phyloP scores from a whole-genome alignment of 495 filamentous ascomycete genomes.

The Astrothelium macrocarpum region DNA sequence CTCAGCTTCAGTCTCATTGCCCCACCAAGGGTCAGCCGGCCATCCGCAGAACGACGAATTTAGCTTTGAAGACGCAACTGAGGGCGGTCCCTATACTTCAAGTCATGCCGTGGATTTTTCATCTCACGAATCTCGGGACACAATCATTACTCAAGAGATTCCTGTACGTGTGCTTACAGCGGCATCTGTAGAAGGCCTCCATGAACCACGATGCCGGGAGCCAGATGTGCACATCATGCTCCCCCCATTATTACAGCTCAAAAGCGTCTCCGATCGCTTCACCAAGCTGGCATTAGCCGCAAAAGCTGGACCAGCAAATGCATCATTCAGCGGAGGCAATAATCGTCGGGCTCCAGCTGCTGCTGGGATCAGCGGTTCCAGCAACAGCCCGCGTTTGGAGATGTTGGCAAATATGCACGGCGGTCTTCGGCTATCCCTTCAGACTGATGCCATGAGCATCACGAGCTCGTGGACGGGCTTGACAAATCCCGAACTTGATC shows the following conservation, averaged over 20 bases:
- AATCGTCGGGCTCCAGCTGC: slow-evolving; percentile 20
- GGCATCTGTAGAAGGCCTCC: slow-evolving; percentile 68
- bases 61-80: slow-evolving; percentile 3
- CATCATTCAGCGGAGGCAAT: not conserved
- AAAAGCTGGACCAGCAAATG: slow-evolving; percentile 12
- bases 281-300: slow-evolving; percentile 58
- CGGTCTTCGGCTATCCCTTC: slow-evolving; percentile 61
- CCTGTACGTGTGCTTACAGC: slow-evolving; percentile 83
- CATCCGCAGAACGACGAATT: slow-evolving; percentile 9
- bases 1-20: slow-evolving; percentile 24
- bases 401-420: slow-evolving; percentile 87
- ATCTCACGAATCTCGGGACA: slow-evolving; percentile 58
- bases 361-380: slow-evolving; percentile 15
- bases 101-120: slow-evolving; percentile 31
- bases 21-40: slow-evolving; percentile 2
- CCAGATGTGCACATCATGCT: slow-evolving; percentile 91
- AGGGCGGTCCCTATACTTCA: not conserved
- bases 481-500: slow-evolving; percentile 75
- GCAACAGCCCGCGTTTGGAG: slow-evolving; percentile 54
- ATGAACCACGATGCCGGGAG: slow-evolving; percentile 82
- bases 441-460: slow-evolving; percentile 72
- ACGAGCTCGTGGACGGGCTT: slow-evolving; percentile 72
- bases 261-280: slow-evolving; percentile 86
- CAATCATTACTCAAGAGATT: slow-evolving; percentile 88
- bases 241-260: slow-evolving; percentile 71